Percentiles rank a stretch among this genome's conserved stretches.
Evolutionary conservation across 2,329 filamentous ascomycete species (phyloP).

Genomic region (Colletotrichum coccodes): DNA sequence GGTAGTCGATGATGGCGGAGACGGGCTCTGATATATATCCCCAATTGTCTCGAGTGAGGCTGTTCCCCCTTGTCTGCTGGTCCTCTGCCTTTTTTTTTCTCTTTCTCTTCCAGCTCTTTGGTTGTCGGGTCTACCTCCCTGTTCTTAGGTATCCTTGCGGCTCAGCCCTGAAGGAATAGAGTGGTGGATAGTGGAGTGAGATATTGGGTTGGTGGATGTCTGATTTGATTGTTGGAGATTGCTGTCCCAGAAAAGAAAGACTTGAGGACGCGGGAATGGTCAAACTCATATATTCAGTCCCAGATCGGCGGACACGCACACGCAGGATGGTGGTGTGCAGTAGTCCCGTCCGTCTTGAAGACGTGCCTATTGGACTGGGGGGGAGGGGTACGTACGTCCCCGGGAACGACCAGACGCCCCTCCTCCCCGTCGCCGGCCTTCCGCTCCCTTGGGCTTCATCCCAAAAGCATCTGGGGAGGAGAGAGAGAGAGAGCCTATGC

Average conservation of each 20-base stretch:
- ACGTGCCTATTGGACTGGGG: neutral
- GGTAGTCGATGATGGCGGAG: neutral
- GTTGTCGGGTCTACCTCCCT: slow-evolving; percentile 10
- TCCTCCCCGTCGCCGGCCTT: neutral
- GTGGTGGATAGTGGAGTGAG: neutral
- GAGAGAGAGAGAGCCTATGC: neutral
- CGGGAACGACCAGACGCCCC: neutral
- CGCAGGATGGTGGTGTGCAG: neutral
- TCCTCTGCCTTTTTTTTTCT: neutral
- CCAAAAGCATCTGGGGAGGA: neutral
- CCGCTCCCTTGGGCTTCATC: neutral
- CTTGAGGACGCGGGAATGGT: slow-evolving; percentile 3
- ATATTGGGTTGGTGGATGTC: neutral
- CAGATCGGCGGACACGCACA: slow-evolving; percentile 7
- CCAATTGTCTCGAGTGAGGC: slow-evolving; percentile 6
- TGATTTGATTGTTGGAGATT: slow-evolving; percentile 5
- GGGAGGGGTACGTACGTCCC: neutral
- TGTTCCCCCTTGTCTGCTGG: slow-evolving; percentile 8
- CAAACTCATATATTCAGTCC: slow-evolving; percentile 28
- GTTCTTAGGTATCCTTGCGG: neutral
- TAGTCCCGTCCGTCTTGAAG: neutral
- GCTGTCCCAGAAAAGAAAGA: slow-evolving; percentile 1
- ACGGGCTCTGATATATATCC: slow-evolving; percentile 4
- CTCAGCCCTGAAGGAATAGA: neutral
- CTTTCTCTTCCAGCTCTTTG: slow-evolving; percentile 27